Conservation (phyloP, 2,329 filamentous ascomycete genomes). For the Microthyrium microscopicum region DNA sequence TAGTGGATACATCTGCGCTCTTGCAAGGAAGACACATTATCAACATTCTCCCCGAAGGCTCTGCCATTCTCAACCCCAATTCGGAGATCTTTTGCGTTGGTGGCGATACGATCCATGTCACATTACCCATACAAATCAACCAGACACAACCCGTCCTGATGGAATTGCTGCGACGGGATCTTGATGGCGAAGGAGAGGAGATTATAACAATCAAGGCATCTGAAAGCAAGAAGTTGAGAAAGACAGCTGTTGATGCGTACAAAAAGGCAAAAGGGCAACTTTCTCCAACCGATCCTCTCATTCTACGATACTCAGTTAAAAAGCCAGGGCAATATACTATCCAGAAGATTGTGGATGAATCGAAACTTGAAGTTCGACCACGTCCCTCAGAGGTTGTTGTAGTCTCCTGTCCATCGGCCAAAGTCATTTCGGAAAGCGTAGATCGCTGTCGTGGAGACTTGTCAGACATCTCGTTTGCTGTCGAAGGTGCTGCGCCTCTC, state of each 20-base stretch:
- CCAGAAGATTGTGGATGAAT: slow-evolving; percentile 74
- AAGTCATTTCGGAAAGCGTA: slow-evolving; percentile 46
- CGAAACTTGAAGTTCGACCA: slow-evolving; percentile 80
- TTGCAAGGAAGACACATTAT: slow-evolving; percentile 96
- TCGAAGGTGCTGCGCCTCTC: slow-evolving; percentile 76
- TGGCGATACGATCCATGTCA: slow-evolving; percentile 39
- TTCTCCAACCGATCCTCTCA: slow-evolving; percentile 37
- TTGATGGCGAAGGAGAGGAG: slow-evolving; percentile 67
- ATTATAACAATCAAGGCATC: slow-evolving; percentile 57
- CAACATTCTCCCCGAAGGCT: slow-evolving; percentile 93
- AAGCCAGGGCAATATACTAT: slow-evolving; percentile 80
- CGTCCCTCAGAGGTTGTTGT: slow-evolving; percentile 63
- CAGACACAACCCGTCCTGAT: slow-evolving; percentile 79
- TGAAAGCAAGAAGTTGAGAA: slow-evolving; percentile 54
- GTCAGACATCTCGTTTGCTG: slow-evolving; percentile 68
- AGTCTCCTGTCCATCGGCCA: slow-evolving; percentile 68
- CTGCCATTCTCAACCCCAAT: slow-evolving; percentile 74
- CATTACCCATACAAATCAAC: slow-evolving; percentile 80
- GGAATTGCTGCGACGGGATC: slow-evolving; percentile 73
- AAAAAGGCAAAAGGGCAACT: neutral
- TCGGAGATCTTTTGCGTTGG: slow-evolving; percentile 68
- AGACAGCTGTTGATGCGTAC: slow-evolving; percentile 7
- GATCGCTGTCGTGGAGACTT: slow-evolving; percentile 75
- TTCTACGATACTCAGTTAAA: slow-evolving; percentile 59
- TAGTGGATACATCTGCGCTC: slow-evolving; percentile 81